Evolutionary conservation across 768 basidiomycete species (phyloP), one percentile per base, ranked within the genome.

Genomic region (Lactarius hengduanensis): DNA sequence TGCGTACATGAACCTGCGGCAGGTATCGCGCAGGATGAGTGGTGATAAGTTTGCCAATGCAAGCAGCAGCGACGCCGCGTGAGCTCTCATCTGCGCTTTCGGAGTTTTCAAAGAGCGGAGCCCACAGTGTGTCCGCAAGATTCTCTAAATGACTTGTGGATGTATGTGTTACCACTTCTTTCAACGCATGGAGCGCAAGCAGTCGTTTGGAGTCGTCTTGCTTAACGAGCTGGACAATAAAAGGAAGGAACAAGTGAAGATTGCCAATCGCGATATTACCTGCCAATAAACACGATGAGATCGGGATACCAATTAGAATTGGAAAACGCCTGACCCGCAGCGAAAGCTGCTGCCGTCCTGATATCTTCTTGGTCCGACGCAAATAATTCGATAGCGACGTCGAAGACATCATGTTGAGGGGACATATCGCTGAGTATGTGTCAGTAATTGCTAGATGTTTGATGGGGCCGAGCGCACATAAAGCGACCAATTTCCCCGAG

Each of bases 251-350:
- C 72, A 88, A 85, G 15, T 87, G 85, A 28, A 96, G 80, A 72
- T 94, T 96, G 5, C 97, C 97, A 47, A 98, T 96, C 15, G 96
- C 92, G 59, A 99, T 92, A 74, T 98, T 98, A 43, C 96, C 95
- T 91, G 50, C 2, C 11, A 30, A 34, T 40, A 34, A 18, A 7
- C 30, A 66, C 13, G 4, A 20, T 59, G 28, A 56, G 36, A 26
- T 45, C 36, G 57, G 11, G 22, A 34, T 59, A 18, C 16, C 15
- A 50, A 18, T 36, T 26, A 43, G 20, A 28, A 36, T 73, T 83
- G 66, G 71, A n/a, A 15, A 22, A 54, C 11, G 38, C 8, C 8
- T 53, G 13, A 89, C 94, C 94, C 40, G 92, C 92, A 59, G 97
- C 93, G 72, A 98, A 98, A 0, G 97, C 94, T 41, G 96, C 96